Conservation (phyloP, 2,329 filamentous ascomycete species). For the Botrytis fragariae region DNA sequence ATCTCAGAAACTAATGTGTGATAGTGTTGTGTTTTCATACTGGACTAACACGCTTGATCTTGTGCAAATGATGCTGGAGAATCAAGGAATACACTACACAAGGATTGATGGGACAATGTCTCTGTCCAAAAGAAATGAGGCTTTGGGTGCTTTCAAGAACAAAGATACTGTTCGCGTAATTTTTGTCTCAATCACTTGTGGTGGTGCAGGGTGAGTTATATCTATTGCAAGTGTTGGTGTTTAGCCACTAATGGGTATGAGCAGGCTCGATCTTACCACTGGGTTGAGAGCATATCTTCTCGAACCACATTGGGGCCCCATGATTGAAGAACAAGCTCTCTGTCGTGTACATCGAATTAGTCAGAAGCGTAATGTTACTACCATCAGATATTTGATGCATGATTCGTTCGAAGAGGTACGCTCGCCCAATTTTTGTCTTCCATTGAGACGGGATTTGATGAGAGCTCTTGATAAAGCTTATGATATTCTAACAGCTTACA, state of each 20-base stretch:
- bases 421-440: too few species aligned
- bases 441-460: too few species aligned
- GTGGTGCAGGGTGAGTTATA: slow-evolving; percentile 47
- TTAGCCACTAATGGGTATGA: background rate
- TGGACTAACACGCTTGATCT: slow-evolving; percentile 41
- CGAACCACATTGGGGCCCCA: slow-evolving; percentile 38
- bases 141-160: slow-evolving; percentile 43
- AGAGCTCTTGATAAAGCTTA: background rate
- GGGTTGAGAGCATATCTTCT: slow-evolving; percentile 31
- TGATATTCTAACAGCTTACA: background rate
- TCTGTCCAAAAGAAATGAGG: slow-evolving; percentile 43
- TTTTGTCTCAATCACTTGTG: slow-evolving; percentile 51
- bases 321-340: slow-evolving; percentile 32
- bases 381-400: slow-evolving; percentile 34
- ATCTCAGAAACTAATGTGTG: too few species aligned
- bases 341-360: slow-evolving; percentile 32
- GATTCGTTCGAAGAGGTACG: slow-evolving; percentile 33
- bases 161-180: slow-evolving; percentile 44
- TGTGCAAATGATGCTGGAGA: slow-evolving; percentile 42
- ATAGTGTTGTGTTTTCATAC: too few species aligned
- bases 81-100: slow-evolving; percentile 39
- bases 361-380: slow-evolving; percentile 30
- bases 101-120: slow-evolving; percentile 50
- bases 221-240: background rate
- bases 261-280: slow-evolving; percentile 27